A percentile compares a stretch with the other conserved stretches of the same genome.
These are phyloP conservation scores for Saccharomycopsis selenospora DNA, from an alignment of 805 yeast species.

Conservation along the genomic window DNA sequence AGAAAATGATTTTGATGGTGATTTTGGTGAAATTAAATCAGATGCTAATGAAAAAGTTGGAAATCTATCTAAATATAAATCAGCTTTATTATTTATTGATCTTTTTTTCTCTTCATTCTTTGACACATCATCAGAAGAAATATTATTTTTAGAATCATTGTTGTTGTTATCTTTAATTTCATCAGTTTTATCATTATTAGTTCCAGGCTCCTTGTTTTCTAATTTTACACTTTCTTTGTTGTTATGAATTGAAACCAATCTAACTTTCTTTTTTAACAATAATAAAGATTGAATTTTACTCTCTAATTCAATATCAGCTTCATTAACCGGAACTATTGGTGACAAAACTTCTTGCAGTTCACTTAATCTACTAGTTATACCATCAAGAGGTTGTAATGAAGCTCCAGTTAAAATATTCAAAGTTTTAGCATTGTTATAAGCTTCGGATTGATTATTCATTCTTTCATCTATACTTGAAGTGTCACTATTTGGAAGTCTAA, in stretches of 20 bases:
- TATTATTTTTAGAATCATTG: not conserved
- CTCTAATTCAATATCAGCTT: constrained; percentile 21
- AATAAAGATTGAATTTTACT: constrained; percentile 17
- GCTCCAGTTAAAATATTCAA: too few relatives aligned
- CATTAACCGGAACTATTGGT: constrained; percentile 6
- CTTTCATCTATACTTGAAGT: not conserved
- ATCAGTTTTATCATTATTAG: not conserved
- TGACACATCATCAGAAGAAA: not conserved
- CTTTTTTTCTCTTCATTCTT: not conserved
- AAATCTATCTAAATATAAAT: constrained; percentile 19
- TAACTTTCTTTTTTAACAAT: constrained; percentile 8
- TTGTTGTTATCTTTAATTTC: not conserved
- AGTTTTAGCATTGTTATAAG: not conserved
- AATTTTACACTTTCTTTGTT: not conserved
- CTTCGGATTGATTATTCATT: too few relatives aligned
- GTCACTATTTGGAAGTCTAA: not conserved
- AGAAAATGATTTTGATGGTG: constrained; percentile 8
- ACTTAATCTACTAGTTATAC: too few relatives aligned
- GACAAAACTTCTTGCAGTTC: not conserved
- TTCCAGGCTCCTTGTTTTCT: not conserved
- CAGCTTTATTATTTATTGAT: constrained; percentile 15
- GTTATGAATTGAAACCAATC: too few relatives aligned
- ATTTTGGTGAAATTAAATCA: constrained; percentile 16
- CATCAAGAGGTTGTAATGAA: too few relatives aligned
- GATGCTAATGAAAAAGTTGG: constrained; percentile 18